Conservation (phyloP, 1,284 basidiomycete species). For the Serendipita sp. region DNA sequence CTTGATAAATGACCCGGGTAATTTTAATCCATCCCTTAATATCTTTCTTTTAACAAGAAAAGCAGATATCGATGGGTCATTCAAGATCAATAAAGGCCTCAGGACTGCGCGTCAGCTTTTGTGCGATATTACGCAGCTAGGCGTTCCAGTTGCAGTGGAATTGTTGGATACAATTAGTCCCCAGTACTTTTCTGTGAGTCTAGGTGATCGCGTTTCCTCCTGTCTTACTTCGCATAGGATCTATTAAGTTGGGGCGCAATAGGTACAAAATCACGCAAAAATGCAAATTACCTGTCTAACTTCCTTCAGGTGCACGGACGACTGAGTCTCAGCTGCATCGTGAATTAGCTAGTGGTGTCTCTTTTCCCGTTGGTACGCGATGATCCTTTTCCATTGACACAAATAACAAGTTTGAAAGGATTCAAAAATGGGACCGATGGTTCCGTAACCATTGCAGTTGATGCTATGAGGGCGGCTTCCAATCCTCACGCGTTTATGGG, state of each 20-base stretch:
- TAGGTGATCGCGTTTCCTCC: not conserved
- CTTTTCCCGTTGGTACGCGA: slow-evolving; percentile 73
- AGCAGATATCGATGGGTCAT: slow-evolving; percentile 21
- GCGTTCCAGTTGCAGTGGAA: slow-evolving; percentile 78
- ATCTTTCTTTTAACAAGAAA: not conserved
- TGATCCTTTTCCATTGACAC: slow-evolving; percentile 23
- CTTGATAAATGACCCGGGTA: slow-evolving; percentile 62
- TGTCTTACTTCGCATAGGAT: slow-evolving; percentile 31
- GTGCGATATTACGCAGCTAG: slow-evolving; percentile 73
- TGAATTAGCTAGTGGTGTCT: slow-evolving; percentile 69
- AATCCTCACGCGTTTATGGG: slow-evolving; percentile 83
- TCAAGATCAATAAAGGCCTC: slow-evolving; percentile 93
- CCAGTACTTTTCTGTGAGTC: slow-evolving; percentile 66
- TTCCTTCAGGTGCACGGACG: slow-evolving; percentile 54
- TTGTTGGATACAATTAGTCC: slow-evolving; percentile 75
- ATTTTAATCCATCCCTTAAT: slow-evolving; percentile 8
- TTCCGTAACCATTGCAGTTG: slow-evolving; percentile 71
- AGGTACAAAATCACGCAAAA: slow-evolving; percentile 21
- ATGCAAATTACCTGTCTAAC: too few relatives aligned
- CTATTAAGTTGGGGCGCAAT: slow-evolving; percentile 96
- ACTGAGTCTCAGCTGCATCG: slow-evolving; percentile 96
- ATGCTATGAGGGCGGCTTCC: slow-evolving; percentile 80
- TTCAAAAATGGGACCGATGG: slow-evolving; percentile 70
- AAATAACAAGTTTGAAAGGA: slow-evolving; percentile 26
- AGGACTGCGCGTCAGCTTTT: slow-evolving; percentile 82